Percentiles rank a stretch among this genome's conserved stretches.
phyloP scores from a whole-genome alignment of 2,329 filamentous ascomycete genomes.

The Zopfia rhizophila region DNA sequence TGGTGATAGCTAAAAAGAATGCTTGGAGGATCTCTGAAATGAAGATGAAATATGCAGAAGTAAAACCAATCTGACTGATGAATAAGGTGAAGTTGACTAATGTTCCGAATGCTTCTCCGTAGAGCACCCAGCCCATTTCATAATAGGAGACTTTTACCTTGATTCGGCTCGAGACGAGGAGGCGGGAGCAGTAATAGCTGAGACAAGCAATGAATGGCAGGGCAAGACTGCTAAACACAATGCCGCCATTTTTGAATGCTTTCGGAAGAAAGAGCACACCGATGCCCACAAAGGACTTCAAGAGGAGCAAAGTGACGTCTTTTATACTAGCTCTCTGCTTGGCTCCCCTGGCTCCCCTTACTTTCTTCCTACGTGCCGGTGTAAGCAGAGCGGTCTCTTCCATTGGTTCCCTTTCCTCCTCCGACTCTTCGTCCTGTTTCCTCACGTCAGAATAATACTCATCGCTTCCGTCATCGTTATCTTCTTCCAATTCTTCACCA shows the following conservation, averaged over 20 bases:
- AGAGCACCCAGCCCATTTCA: slow-evolving; percentile 92
- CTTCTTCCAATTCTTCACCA: slow-evolving; percentile 95
- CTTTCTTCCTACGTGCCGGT: slow-evolving; percentile 71
- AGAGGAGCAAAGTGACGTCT: slow-evolving; percentile 82
- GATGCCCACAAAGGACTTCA: slow-evolving; percentile 98
- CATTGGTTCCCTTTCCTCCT: slow-evolving; percentile 80
- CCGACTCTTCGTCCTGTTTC: slow-evolving; percentile 73
- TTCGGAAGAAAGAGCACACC: slow-evolving; percentile 92
- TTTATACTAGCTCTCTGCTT: slow-evolving; percentile 81
- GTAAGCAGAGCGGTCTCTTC: slow-evolving; percentile 86
- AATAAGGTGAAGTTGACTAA: slow-evolving; percentile 93
- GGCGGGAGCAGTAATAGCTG: slow-evolving; percentile 97
- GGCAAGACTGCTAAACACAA: slow-evolving; percentile 94
- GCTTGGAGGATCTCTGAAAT: slow-evolving; percentile 95
- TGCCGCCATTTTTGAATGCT: slow-evolving; percentile 94
- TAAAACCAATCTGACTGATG: slow-evolving; percentile 93
- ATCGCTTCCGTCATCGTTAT: slow-evolving; percentile 87
- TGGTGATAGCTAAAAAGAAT: slow-evolving; percentile 88
- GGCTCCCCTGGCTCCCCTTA: slow-evolving; percentile 80
- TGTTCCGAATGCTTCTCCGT: slow-evolving; percentile 87
- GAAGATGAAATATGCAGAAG: slow-evolving; percentile 95
- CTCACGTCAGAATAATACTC: slow-evolving; percentile 78
- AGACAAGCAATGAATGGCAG: slow-evolving; percentile 85
- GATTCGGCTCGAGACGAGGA: slow-evolving; percentile 86
- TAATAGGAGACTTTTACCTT: slow-evolving; percentile 94